Base-by-base conservation (phyloP, 75 land plant species). In the Chamaecyparis obtusa region DNA sequence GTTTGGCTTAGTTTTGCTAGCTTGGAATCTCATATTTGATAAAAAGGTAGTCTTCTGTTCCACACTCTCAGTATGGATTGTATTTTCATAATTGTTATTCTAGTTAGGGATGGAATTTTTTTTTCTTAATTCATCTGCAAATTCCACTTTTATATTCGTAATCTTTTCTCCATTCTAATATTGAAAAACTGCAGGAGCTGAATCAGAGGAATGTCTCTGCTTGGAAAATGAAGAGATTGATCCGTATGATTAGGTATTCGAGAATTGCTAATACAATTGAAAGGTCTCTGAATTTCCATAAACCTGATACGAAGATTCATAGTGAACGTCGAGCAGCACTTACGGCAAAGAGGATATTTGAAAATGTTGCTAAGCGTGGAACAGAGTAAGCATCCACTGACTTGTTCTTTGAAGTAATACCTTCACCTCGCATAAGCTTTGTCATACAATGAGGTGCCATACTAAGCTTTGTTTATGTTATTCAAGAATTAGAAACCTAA, bases 161-260 rank as follows among this genome's bases (percentile, higher is more conserved):
- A n/a, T n/a, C n/a, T n/a, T n/a, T n/a, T n/a, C n/a, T n/a, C n/a
- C n/a, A n/a, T n/a, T n/a, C n/a, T n/a, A 84, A 86, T 54, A 37
- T 93, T 11, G 85, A 89, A 21, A 56, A 90, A 82, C 80, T 94
- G 90, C 89, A 83, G 55, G 92, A 87, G 93, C 77, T 94, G 82
- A 90, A 90, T 77, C 82, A 83, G 88, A 85, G 85, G 79, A 91
- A 87, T 54, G 85, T 87, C 27, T 86, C 91, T 36, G 89, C 89
- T 4, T 85, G 89, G 88, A 90, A 41, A 13, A 88, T 92, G 91
- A 87, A 86, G 87, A 64, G 88, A 48, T 81, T 90, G 69, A 86
- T 87, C 46, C 85, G 60, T 60, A 27, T 86, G 41, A 69, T 90
- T 7, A 90, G 57, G 76, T 71, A 80, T 5, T 83, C 83, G 14